Evolutionary conservation across 768 basidiomycete genomes (phyloP).

Genomic region (Suillus americanus): DNA sequence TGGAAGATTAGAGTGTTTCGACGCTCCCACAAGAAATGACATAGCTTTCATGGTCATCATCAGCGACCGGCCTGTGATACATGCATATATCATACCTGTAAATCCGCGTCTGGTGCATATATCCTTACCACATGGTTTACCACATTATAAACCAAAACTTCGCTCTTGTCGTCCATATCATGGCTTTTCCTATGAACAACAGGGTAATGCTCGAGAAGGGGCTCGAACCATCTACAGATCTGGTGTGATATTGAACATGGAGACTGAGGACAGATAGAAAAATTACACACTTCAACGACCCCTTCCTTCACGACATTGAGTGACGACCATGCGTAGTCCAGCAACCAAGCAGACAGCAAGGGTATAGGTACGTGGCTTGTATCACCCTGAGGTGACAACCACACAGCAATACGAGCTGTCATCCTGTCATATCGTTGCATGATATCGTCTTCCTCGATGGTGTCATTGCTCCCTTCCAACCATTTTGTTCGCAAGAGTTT

Average conservation of each 20-base stretch:
- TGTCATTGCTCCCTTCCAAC: background rate
- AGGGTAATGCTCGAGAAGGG: background rate
- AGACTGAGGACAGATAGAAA: background rate
- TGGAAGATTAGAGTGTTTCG: background rate
- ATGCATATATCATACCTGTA: background rate
- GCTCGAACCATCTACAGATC: background rate
- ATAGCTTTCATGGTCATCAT: background rate
- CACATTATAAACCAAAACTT: background rate
- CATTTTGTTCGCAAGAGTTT: background rate
- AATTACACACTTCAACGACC: background rate
- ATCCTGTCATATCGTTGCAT: background rate
- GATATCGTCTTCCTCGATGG: background rate
- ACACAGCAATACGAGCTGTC: background rate
- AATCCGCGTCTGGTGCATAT: background rate
- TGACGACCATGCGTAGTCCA: background rate
- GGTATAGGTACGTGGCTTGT: background rate
- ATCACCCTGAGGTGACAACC: background rate
- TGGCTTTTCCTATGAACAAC: background rate
- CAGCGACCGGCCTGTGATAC: background rate
- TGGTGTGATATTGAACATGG: background rate
- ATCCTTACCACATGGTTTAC: background rate
- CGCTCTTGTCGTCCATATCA: background rate
- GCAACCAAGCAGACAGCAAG: background rate
- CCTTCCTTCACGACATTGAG: background rate
- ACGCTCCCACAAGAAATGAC: background rate